These are phyloP conservation scores for Thuja plicata DNA, from an alignment of 83 land plant species.

Conservation along the genomic window DNA sequence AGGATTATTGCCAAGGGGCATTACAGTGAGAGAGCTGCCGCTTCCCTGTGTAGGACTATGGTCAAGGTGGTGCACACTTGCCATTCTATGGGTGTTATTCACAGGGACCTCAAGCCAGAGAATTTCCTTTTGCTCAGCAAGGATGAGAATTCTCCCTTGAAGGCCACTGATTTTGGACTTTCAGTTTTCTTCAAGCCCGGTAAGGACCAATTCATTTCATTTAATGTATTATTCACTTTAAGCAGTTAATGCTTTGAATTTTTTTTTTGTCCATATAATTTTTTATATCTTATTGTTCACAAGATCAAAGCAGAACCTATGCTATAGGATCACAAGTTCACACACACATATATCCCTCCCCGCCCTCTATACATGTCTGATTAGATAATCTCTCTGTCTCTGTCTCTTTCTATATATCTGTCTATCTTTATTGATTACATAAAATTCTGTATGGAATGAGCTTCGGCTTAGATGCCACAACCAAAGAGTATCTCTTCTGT, in stretches of 20 bases:
- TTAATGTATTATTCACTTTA: not conserved
- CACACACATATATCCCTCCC: too few relatives aligned
- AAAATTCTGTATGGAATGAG: not conserved
- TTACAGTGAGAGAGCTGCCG: conserved; percentile 64
- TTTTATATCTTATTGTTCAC: not conserved
- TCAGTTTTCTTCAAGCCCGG: conserved; percentile 60
- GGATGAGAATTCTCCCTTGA: conserved; percentile 49
- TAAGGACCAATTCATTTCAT: conserved; percentile 1
- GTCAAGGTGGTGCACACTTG: conserved; percentile 58
- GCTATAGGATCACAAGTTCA: not conserved
- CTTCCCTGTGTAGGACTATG: conserved; percentile 37
- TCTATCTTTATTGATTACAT: not conserved
- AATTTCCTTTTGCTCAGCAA: conserved; percentile 42
- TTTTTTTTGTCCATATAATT: not conserved
- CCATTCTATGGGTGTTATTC: conserved; percentile 73
- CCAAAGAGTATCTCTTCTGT: not conserved
- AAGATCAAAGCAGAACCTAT: not conserved
- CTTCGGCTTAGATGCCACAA: not conserved
- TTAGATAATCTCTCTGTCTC: too few relatives aligned
- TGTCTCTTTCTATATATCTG: too few relatives aligned
- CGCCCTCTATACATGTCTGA: too few relatives aligned
- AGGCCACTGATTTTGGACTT: conserved; percentile 73
- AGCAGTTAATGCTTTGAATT: not conserved
- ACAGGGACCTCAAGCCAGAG: conserved; percentile 69
- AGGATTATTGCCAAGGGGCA: conserved; percentile 69